phyloP scores from a whole-genome alignment of 2,329 filamentous ascomycete species.

The Ophiocordyceps camponoti-rufipedis region DNA sequence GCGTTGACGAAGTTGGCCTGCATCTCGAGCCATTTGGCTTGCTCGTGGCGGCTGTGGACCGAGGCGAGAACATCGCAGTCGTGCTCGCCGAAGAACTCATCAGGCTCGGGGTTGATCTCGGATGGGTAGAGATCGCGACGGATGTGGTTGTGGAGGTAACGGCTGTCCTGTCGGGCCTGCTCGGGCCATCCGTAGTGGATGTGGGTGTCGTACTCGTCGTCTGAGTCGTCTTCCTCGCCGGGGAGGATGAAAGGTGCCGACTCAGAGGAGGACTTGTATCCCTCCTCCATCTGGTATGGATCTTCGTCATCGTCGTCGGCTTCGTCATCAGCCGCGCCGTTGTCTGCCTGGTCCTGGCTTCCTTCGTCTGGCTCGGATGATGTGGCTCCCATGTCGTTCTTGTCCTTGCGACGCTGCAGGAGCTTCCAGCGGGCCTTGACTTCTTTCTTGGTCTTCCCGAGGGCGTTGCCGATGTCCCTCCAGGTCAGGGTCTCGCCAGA shows the following conservation, averaged over 20 bases:
- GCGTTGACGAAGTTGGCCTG: constrained; percentile 25
- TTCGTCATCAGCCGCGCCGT: neutral
- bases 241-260: constrained; percentile 1
- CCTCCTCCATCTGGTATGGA: too few species aligned
- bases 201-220: constrained; percentile 1
- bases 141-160: constrained; percentile 14
- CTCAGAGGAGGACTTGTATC: too few species aligned
- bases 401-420: constrained; percentile 6
- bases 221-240: constrained; percentile 5
- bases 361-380: neutral
- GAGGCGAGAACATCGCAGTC: constrained; percentile 18
- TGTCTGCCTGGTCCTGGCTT: neutral
- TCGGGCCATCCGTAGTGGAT: constrained; percentile 1
- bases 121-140: constrained; percentile 13
- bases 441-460: constrained; percentile 12
- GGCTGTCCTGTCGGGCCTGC: constrained; percentile 8
- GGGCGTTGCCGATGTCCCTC: constrained; percentile 11
- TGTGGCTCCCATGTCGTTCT: neutral
- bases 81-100: constrained; percentile 9
- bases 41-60: constrained; percentile 14
- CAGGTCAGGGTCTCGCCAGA: constrained; percentile 9
- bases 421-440: constrained; percentile 14
- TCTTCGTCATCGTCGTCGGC: too few species aligned
- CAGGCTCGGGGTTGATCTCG: constrained; percentile 5
- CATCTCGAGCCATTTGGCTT: constrained; percentile 20